A percentile compares a stretch with the other conserved stretches of the same genome.
Conservation (phyloP, 192 early-diverging fungal species). For the Neocallimastix lanati region DNA sequence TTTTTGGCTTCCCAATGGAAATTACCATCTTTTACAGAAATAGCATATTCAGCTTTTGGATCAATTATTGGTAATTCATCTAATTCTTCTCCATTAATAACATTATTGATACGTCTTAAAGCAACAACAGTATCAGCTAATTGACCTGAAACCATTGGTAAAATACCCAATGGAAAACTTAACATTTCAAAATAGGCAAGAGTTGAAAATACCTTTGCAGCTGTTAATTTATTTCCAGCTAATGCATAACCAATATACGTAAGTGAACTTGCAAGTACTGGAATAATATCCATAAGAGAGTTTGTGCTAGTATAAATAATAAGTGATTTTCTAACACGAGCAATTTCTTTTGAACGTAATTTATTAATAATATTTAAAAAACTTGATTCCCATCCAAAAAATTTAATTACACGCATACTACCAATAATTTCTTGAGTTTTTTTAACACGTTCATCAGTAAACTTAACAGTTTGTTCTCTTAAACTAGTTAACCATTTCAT, state of each 20-base stretch:
- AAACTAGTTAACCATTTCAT: slow-evolving; percentile 14
- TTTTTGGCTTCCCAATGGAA: slow-evolving; percentile 44
- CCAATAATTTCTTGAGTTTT: no score
- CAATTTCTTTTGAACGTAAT: not conserved
- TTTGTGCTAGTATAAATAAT: not conserved
- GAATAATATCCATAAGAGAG: not conserved
- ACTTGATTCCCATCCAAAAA: slow-evolving; percentile 44
- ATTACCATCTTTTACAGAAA: slow-evolving; percentile 34
- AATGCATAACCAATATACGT: not conserved
- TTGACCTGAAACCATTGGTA: slow-evolving; percentile 8
- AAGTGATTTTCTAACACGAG: not conserved
- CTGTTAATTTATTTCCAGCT: not conserved
- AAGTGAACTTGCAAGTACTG: not conserved
- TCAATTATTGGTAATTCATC: slow-evolving; percentile 23
- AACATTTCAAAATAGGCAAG: slow-evolving; percentile 25
- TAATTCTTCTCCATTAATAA: slow-evolving; percentile 41
- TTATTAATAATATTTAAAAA: not conserved
- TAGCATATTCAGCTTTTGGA: slow-evolving; percentile 17
- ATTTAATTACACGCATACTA: slow-evolving; percentile 60
- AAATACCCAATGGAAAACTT: slow-evolving; percentile 17
- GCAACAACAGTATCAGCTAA: slow-evolving; percentile 29
- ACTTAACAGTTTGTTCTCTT: slow-evolving; percentile 20
- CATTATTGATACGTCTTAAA: slow-evolving; percentile 18
- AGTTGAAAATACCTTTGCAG: slow-evolving; percentile 13
- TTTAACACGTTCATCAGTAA: slow-evolving; percentile 60